Percentiles rank a stretch among this genome's conserved stretches.
Conservation (phyloP, 2,329 filamentous ascomycete genomes). For the Neonectria punicea region DNA sequence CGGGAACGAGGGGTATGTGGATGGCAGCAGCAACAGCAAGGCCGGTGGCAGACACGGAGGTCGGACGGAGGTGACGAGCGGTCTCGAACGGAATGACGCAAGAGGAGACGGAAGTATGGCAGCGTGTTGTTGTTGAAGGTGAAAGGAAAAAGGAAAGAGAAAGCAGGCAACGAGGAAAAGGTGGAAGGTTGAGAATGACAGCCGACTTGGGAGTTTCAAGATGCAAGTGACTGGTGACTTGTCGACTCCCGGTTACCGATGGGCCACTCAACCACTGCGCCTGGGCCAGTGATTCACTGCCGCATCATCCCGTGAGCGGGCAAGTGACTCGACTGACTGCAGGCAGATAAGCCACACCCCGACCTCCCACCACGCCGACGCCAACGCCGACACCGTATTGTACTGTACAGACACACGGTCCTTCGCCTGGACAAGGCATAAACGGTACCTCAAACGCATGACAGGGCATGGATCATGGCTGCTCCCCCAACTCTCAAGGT, state of each 20-base stretch:
- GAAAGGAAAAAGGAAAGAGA: not conserved
- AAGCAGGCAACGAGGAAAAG: conserved; percentile 1
- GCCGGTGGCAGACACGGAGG: conserved; percentile 20
- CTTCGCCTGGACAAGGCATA: conserved; percentile 2
- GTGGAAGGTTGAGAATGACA: conserved; percentile 22
- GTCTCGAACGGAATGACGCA: conserved; percentile 36
- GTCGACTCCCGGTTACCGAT: conserved; percentile 32
- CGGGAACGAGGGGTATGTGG: conserved; percentile 36
- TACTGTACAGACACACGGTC: not conserved
- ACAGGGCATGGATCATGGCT: conserved; percentile 22
- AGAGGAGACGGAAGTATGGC: conserved; percentile 9
- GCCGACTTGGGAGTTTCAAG: conserved; percentile 36
- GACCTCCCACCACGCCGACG: not conserved
- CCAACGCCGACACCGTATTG: not conserved
- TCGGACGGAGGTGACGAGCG: conserved; percentile 14
- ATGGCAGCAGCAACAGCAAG: conserved; percentile 19
- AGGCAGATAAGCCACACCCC: conserved; percentile 41
- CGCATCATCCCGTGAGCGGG: conserved; percentile 45
- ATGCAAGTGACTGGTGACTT: conserved; percentile 39
- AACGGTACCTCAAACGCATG: conserved; percentile 8
- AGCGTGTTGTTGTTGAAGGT: conserved; percentile 1
- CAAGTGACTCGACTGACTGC: conserved; percentile 37
- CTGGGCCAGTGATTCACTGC: conserved; percentile 44
- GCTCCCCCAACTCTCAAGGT: conserved; percentile 6
- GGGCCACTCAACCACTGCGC: not conserved